Conservation (phyloP, 2,329 filamentous ascomycete species). For the Fusarium scirpi region DNA sequence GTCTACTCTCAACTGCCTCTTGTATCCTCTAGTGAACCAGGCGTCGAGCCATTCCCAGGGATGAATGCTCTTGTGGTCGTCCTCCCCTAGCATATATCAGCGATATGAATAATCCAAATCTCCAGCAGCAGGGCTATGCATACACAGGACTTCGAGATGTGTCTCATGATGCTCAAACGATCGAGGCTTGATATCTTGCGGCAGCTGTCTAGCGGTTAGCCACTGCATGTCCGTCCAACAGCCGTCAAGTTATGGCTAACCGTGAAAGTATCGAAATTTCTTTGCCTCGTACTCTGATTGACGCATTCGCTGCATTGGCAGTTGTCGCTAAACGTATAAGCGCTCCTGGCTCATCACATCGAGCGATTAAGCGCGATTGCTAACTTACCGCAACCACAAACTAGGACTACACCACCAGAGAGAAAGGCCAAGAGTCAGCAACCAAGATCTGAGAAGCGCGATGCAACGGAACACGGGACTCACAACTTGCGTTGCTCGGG, state of each 20-base stretch:
- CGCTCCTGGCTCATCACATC: constrained; percentile 3
- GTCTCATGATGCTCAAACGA: constrained; percentile 40
- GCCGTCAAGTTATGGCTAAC: constrained; percentile 40
- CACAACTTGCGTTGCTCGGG: constrained; percentile 36
- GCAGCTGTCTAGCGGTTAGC: constrained; percentile 48
- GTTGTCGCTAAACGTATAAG: constrained; percentile 53
- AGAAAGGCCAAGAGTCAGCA: constrained; percentile 24
- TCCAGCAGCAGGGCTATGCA: not conserved
- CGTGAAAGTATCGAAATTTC: constrained; percentile 57
- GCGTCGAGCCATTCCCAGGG: constrained; percentile 58
- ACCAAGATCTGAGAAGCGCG: constrained; percentile 11
- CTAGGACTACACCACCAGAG: constrained; percentile 39
- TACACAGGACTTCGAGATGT: constrained; percentile 53
- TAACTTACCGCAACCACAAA: constrained; percentile 48
- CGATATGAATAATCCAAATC: not conserved
- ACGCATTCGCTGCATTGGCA: constrained; percentile 58
- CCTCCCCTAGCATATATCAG: constrained; percentile 67
- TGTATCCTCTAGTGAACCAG: constrained; percentile 35
- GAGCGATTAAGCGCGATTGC: constrained; percentile 11
- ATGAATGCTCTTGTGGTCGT: constrained; percentile 77
- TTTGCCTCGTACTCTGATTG: constrained; percentile 57
- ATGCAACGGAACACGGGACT: constrained; percentile 14
- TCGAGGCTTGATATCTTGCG: constrained; percentile 48
- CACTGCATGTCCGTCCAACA: not conserved
- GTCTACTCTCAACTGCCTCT: constrained; percentile 37